A percentile compares a stretch with the other conserved stretches of the same genome.
Evolutionary conservation across 148 eudicot genomes (phyloP).

Genomic region (Simmondsia chinensis): DNA sequence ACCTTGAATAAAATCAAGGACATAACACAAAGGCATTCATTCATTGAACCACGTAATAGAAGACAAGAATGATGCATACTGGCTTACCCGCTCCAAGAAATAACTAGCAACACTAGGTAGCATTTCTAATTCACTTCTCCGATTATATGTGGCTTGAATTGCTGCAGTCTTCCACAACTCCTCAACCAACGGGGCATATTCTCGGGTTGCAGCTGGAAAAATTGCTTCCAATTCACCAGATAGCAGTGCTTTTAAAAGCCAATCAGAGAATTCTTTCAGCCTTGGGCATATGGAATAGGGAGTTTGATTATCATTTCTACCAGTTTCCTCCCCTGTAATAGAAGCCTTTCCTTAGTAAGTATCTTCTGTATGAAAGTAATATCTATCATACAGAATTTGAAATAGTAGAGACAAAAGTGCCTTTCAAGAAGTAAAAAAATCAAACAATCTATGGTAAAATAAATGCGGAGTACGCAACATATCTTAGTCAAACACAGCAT

Average conservation of each 20-base stretch:
- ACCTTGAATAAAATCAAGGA: too few relatives aligned
- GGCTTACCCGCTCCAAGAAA: slow-evolving; percentile 82
- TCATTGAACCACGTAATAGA: slow-evolving; percentile 3
- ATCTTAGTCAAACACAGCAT: too few relatives aligned
- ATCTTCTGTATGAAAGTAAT: background rate
- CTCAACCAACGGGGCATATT: slow-evolving; percentile 87
- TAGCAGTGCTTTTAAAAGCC: slow-evolving; percentile 90
- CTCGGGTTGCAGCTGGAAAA: slow-evolving; percentile 96
- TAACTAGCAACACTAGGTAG: slow-evolving; percentile 71
- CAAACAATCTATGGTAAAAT: too few relatives aligned
- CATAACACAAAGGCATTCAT: too few relatives aligned
- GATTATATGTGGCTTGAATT: slow-evolving; percentile 70
- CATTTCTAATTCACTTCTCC: slow-evolving; percentile 74
- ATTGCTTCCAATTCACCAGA: slow-evolving; percentile 73
- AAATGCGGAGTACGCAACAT: too few relatives aligned
- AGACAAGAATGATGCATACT: slow-evolving; percentile 2
- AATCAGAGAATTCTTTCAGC: slow-evolving; percentile 86
- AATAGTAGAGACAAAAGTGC: too few relatives aligned
- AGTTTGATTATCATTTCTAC: slow-evolving; percentile 27
- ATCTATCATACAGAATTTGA: too few relatives aligned
- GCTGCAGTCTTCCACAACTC: slow-evolving; percentile 80
- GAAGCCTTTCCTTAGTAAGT: slow-evolving; percentile 4
- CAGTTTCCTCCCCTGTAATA: slow-evolving; percentile 20
- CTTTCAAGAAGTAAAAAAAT: too few relatives aligned
- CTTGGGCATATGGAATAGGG: slow-evolving; percentile 67